These are phyloP conservation scores for Populus nigra DNA, from an alignment of 345 rosid genomes.

Conservation along the genomic window DNA sequence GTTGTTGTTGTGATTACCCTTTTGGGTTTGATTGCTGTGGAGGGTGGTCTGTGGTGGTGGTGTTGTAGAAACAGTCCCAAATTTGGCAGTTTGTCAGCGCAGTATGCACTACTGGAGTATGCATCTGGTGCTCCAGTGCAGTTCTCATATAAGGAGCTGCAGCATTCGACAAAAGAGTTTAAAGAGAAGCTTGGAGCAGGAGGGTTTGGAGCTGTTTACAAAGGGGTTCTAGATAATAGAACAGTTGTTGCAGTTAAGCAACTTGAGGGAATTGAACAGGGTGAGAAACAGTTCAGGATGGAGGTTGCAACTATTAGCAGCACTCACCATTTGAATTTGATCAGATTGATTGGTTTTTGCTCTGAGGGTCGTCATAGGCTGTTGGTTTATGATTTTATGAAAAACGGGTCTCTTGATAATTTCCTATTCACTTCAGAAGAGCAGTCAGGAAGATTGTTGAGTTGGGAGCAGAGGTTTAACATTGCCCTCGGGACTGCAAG, in stretches of 20 bases:
- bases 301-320: slow-evolving; percentile 36
- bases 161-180: slow-evolving; percentile 20
- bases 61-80: slow-evolving; percentile 44
- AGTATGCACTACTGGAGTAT: slow-evolving; percentile 61
- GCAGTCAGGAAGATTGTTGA: slow-evolving; percentile 16
- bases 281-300: slow-evolving; percentile 34
- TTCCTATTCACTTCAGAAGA: slow-evolving; percentile 18
- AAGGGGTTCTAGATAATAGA: slow-evolving; percentile 23
- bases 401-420: slow-evolving; percentile 26
- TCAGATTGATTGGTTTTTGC: slow-evolving; percentile 30
- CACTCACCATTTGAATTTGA: slow-evolving; percentile 36
- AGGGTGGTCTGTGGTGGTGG: slow-evolving; percentile 59
- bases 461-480: slow-evolving; percentile 22
- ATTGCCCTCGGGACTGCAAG: slow-evolving; percentile 32
- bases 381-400: slow-evolving; percentile 35
- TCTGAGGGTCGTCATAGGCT: slow-evolving; percentile 33
- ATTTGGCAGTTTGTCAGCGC: slow-evolving; percentile 45
- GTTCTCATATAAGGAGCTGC: slow-evolving; percentile 27
- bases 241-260: slow-evolving; percentile 29
- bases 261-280: slow-evolving; percentile 33
- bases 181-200: slow-evolving; percentile 35
- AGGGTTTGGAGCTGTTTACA: slow-evolving; percentile 29
- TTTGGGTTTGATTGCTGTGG: slow-evolving; percentile 38
- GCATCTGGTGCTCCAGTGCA: slow-evolving; percentile 54
- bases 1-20: slow-evolving; percentile 43